Evolutionary conservation across 768 basidiomycete species (phyloP), one percentile per base, ranked within the genome.

Genomic region (Tricholomella constricta): DNA sequence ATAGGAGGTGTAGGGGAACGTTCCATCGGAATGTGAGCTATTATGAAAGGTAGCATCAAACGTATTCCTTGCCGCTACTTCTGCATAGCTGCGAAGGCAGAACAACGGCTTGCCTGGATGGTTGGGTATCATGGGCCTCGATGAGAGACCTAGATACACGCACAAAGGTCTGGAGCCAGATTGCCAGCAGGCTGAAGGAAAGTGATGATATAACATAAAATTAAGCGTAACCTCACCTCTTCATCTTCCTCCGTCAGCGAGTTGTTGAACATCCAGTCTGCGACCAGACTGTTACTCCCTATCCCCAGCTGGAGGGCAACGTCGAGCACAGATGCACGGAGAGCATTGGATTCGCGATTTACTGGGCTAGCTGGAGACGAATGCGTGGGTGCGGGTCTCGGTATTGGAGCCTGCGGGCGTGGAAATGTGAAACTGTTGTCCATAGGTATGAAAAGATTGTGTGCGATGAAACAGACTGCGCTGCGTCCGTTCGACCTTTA

Each of bases 271-370:
- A 90, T 87, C 84, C 88, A 88, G 55, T 84, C 73, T 5, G 85
- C 79, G 17, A 89, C 81, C 23, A 81, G 75, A 15, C 77, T 72
- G 55, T 80, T 87, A 29, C 69, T 76, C 27, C 79, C 79, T 17
- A 89, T 64, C 3, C 88, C 88, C 11, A 90, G 78, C 63, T 87
- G 73, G 34, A 89, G 74, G 6, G 88, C 88, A 6, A 78, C 85
- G 62, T 90, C 86, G 35, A 89, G 79, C 20, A 90, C 87, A 14
- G 87, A 89, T 1, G 88, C 87, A 14, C 88, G 79, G 17, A 89
- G 72, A 12, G 78, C 65, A 66, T 75, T 80, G 0, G 86, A 86
- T 61, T 83, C 75, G 35, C 85, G 80, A 19, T 66, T 68, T 22
- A 35, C 50, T 45, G 60, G 46, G n/a, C 56, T 38, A 23, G 43